Percentiles rank a stretch among this genome's conserved stretches.
phyloP scores from a whole-genome alignment of 2,329 filamentous ascomycete species.

The Bipolaris zeicola region DNA sequence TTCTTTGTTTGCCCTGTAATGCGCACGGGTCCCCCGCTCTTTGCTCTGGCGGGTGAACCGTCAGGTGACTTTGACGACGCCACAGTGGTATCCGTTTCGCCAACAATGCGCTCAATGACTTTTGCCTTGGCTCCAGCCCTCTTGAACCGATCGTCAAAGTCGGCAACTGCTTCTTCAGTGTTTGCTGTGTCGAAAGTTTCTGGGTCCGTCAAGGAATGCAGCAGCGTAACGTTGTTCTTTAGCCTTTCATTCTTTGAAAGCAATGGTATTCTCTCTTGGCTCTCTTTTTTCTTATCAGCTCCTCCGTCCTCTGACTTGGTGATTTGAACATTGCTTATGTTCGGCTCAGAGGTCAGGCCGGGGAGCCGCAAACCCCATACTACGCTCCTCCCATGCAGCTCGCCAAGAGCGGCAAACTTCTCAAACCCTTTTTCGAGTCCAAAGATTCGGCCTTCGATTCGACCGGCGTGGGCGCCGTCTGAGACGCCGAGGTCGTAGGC shows the following conservation, averaged over 20 bases:
- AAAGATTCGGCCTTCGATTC: constrained; percentile 86
- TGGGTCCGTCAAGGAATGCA: constrained; percentile 80
- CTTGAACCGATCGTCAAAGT: constrained; percentile 88
- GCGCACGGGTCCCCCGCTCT: constrained; percentile 21
- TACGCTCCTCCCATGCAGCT: constrained; percentile 75
- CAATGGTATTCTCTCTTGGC: constrained; percentile 48
- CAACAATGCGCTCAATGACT: constrained; percentile 75
- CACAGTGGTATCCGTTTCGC: constrained; percentile 31
- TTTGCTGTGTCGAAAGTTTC: constrained; percentile 80
- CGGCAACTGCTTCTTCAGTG: constrained; percentile 84
- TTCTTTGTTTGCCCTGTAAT: constrained; percentile 22
- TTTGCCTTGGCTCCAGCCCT: constrained; percentile 83
- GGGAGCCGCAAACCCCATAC: constrained; percentile 80
- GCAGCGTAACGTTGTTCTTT: constrained; percentile 73
- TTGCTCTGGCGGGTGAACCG: constrained; percentile 40
- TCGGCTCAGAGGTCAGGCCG: background rate
- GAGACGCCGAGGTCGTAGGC: constrained; percentile 76
- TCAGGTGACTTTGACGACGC: constrained; percentile 15
- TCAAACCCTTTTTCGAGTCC: constrained; percentile 93
- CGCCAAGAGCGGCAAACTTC: constrained; percentile 83
- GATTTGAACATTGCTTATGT: background rate
- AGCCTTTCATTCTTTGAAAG: constrained; percentile 67
- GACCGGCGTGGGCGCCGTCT: constrained; percentile 79
- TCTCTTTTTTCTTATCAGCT: background rate
- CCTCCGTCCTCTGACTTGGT: background rate